Percentiles rank a stretch among this genome's conserved stretches.
These are phyloP conservation scores for Erodium maritimum DNA, from an alignment of 345 rosid genomes.

Conservation along the genomic window DNA sequence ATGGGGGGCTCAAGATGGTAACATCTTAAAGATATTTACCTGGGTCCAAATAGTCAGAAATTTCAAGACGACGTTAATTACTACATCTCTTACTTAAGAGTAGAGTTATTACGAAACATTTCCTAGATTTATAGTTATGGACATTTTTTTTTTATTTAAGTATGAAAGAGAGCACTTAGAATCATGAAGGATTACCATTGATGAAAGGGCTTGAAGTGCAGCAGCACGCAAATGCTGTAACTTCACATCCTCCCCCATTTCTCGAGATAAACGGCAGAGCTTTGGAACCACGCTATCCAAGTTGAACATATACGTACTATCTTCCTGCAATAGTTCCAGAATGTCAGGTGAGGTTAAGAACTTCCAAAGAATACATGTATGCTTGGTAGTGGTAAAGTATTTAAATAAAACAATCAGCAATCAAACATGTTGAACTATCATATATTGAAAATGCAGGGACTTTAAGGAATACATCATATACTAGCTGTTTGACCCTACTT, in stretches of 20 bases:
- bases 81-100: background rate
- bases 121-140: background rate
- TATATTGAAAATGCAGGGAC: too few relatives aligned
- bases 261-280: conserved; percentile 72
- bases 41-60: background rate
- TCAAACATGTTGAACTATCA: too few relatives aligned
- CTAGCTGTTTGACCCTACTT: too few relatives aligned
- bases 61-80: background rate
- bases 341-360: conserved; percentile 11
- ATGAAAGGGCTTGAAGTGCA: conserved; percentile 78
- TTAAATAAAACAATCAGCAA: too few relatives aligned
- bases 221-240: conserved; percentile 47
- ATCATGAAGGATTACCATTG: conserved; percentile 46
- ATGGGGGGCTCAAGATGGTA: background rate
- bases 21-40: background rate
- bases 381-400: background rate
- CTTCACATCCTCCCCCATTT: conserved; percentile 67
- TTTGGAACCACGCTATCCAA: conserved; percentile 84
- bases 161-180: background rate
- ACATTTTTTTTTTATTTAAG: background rate
- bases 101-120: background rate
- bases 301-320: conserved; percentile 72
- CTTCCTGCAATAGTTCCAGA: conserved; percentile 46
- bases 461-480: too few relatives aligned
- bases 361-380: conserved; percentile 4